These are phyloP conservation scores for Phaseolus lunatus DNA, from an alignment of 306 rosid genomes.

Conservation along the genomic window DNA sequence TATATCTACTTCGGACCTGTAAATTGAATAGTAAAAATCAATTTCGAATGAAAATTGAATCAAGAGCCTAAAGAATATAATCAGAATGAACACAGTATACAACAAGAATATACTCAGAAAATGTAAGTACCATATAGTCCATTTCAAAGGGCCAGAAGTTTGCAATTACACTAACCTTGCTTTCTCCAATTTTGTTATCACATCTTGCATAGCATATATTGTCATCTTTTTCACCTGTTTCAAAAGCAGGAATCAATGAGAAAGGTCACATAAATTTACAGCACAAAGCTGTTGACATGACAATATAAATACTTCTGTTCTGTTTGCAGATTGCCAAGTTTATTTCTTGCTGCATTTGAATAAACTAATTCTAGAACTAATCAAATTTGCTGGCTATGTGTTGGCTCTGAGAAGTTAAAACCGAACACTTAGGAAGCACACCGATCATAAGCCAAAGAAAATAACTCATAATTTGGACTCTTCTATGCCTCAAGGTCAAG, in stretches of 20 bases:
- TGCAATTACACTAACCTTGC: too few species aligned
- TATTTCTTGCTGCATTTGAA: neutral
- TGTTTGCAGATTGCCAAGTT: neutral
- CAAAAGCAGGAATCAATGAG: too few species aligned
- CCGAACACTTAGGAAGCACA: neutral
- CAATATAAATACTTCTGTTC: neutral
- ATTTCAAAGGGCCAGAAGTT: too few species aligned
- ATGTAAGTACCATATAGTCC: too few species aligned
- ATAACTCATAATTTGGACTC: neutral
- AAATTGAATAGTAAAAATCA: slow-evolving; percentile 20
- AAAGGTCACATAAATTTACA: neutral
- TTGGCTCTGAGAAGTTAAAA: neutral
- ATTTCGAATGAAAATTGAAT: too few species aligned
- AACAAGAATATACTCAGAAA: too few species aligned
- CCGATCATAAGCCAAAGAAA: neutral
- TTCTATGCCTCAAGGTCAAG: neutral
- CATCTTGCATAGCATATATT: too few species aligned
- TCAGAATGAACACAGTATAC: too few species aligned
- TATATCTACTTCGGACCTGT: slow-evolving; percentile 22
- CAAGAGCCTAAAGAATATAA: too few species aligned
- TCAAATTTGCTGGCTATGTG: neutral
- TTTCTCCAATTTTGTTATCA: too few species aligned
- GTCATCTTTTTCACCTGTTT: too few species aligned
- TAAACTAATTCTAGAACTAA: neutral
- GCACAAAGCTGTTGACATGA: neutral